Conservation (phyloP, 768 basidiomycete genomes). For the Leccinum pellstonianum region DNA sequence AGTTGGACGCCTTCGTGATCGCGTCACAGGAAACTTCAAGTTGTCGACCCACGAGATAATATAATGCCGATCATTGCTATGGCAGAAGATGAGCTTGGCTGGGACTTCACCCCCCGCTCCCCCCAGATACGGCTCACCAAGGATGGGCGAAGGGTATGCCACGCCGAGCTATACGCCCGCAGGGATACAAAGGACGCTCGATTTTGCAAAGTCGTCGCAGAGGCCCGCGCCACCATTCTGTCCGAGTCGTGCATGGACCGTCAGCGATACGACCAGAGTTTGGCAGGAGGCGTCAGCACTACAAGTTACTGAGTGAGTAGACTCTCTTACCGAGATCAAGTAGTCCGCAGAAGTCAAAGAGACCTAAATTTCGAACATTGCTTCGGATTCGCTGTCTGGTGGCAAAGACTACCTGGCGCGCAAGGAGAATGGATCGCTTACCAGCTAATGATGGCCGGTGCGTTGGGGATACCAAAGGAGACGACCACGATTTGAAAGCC, state of each 20-base stretch:
- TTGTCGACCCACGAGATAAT: slow-evolving; percentile 28
- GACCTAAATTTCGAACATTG: slow-evolving; percentile 23
- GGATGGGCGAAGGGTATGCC: slow-evolving; percentile 28
- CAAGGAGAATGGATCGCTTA: slow-evolving; percentile 6
- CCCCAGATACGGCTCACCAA: slow-evolving; percentile 24
- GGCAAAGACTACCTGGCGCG: slow-evolving; percentile 12
- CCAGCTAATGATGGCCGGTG: slow-evolving; percentile 19
- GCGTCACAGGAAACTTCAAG: slow-evolving; percentile 24
- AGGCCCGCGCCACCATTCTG: slow-evolving; percentile 20
- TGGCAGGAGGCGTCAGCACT: slow-evolving; percentile 1
- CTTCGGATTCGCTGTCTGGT: slow-evolving; percentile 11
- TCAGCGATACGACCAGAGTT: slow-evolving; percentile 25
- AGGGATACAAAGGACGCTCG: slow-evolving; percentile 20
- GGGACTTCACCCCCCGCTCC: not conserved
- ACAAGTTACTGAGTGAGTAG: not conserved
- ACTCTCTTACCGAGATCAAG: slow-evolving; percentile 18
- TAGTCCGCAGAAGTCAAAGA: slow-evolving; percentile 24
- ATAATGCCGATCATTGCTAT: slow-evolving; percentile 22
- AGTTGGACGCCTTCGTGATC: slow-evolving; percentile 32
- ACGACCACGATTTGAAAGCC: slow-evolving; percentile 23
- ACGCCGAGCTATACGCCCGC: slow-evolving; percentile 28
- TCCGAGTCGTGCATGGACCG: slow-evolving; percentile 26
- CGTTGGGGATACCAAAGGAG: slow-evolving; percentile 12
- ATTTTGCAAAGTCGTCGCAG: slow-evolving; percentile 31
- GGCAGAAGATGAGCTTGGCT: not conserved